Conservation (phyloP, 2,329 filamentous ascomycete genomes). For the Penicillium sp. region DNA sequence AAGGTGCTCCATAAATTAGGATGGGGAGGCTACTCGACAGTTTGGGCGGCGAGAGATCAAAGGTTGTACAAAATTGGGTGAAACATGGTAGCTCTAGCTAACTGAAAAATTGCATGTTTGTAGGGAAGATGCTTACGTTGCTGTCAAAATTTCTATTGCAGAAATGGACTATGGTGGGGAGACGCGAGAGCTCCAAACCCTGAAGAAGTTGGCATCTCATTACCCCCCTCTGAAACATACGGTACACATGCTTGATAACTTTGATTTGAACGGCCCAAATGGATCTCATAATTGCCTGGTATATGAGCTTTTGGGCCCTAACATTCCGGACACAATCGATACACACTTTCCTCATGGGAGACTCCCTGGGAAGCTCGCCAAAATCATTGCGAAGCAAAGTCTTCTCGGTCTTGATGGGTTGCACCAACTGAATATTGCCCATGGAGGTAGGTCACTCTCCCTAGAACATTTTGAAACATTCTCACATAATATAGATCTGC, state of each 20-base stretch:
- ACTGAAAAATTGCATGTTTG: no score
- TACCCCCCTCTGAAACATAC: slow-evolving; percentile 28
- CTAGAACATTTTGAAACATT: slow-evolving; percentile 8
- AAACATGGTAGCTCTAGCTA: no score
- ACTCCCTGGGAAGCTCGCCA: slow-evolving; percentile 44
- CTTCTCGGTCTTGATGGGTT: slow-evolving; percentile 39
- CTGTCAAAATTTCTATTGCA: slow-evolving; percentile 25
- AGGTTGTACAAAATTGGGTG: no score
- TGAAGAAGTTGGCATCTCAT: slow-evolving; percentile 15
- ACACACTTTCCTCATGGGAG: slow-evolving; percentile 33
- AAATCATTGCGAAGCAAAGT: slow-evolving; percentile 42
- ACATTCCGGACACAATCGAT: slow-evolving; percentile 39
- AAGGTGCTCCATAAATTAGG: no score
- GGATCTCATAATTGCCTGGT: slow-evolving; percentile 48
- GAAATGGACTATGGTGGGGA: slow-evolving; percentile 11
- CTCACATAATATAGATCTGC: slow-evolving; percentile 22
- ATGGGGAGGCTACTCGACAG: no score
- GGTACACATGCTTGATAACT: slow-evolving; percentile 38
- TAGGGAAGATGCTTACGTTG: no score
- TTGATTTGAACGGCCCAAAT: slow-evolving; percentile 45
- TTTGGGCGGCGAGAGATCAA: no score
- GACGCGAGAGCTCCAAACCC: slow-evolving; percentile 17
- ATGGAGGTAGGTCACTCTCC: slow-evolving; percentile 39
- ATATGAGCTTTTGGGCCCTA: slow-evolving; percentile 43
- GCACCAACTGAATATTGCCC: slow-evolving; percentile 41